These are phyloP conservation scores for Picochlorum sp. DNA, from an alignment of 139 green algal genomes.

Conservation along the genomic window DNA sequence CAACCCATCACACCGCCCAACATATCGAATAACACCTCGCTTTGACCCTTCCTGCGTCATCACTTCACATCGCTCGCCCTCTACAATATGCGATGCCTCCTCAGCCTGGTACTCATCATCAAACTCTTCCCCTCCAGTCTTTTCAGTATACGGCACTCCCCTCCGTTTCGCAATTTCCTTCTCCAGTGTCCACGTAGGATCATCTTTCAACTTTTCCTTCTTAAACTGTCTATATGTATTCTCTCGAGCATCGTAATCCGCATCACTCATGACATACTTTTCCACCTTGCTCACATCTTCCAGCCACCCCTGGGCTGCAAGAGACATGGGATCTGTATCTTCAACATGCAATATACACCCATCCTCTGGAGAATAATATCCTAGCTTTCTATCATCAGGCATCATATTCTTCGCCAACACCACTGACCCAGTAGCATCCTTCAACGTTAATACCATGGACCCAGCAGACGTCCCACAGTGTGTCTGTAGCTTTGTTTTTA, in stretches of 20 bases:
- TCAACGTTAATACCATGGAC: constrained; percentile 76
- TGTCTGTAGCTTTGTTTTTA: constrained; percentile 86
- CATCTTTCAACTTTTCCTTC: constrained; percentile 57
- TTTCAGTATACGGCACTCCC: constrained; percentile 35
- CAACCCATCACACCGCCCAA: constrained; percentile 23
- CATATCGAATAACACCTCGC: constrained; percentile 65
- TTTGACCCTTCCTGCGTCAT: constrained; percentile 67
- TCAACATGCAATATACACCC: constrained; percentile 78
- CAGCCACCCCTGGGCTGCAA: constrained; percentile 82
- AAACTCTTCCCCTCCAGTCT: constrained; percentile 22
- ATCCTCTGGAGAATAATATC: constrained; percentile 88
- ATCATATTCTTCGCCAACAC: constrained; percentile 46
- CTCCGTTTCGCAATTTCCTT: constrained; percentile 65
- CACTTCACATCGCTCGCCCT: constrained; percentile 77
- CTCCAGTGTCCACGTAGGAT: constrained; percentile 85
- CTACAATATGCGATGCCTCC: constrained; percentile 37
- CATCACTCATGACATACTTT: constrained; percentile 97
- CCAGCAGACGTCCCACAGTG: constrained; percentile 74
- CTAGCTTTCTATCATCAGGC: constrained; percentile 61
- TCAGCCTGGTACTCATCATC: constrained; percentile 38
- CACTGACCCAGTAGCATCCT: constrained; percentile 52
- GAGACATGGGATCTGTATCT: constrained; percentile 79
- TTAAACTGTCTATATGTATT: constrained; percentile 88
- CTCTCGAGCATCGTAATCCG: constrained; percentile 81
- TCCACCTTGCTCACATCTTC: constrained; percentile 91